These are phyloP conservation scores for Ganoderma lucidum DNA, from an alignment of 1,284 basidiomycete genomes.

Conservation along the genomic window DNA sequence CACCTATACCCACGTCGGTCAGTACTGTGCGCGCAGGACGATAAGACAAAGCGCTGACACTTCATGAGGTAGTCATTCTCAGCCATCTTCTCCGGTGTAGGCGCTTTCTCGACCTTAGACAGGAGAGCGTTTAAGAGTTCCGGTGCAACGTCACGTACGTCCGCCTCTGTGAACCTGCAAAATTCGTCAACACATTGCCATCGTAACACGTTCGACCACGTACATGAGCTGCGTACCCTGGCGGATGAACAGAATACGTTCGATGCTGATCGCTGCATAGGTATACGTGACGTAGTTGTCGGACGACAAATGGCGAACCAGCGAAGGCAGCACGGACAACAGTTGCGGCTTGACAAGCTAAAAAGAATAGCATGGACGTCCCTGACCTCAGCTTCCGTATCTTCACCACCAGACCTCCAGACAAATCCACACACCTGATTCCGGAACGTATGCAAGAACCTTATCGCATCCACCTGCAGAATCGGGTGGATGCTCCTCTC, in stretches of 20 bases:
- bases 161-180: slow-evolving; percentile 83
- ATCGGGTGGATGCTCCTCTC: slow-evolving; percentile 84
- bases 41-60: slow-evolving; percentile 56
- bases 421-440: slow-evolving; percentile 73
- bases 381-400: not conserved
- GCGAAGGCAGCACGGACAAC: slow-evolving; percentile 87
- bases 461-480: slow-evolving; percentile 95
- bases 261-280: slow-evolving; percentile 91
- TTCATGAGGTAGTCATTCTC: slow-evolving; percentile 99
- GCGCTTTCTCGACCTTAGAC: slow-evolving; percentile 82
- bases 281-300: slow-evolving; percentile 89
- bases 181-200: not conserved
- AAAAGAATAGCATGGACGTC: not conserved
- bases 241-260: slow-evolving; percentile 90
- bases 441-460: slow-evolving; percentile 93
- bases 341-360: slow-evolving; percentile 96
- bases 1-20: slow-evolving; percentile 56
- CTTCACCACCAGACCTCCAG: not conserved
- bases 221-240: slow-evolving; percentile 65
- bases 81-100: slow-evolving; percentile 92
- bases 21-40: slow-evolving; percentile 10
- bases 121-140: slow-evolving; percentile 83
- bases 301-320: slow-evolving; percentile 86
- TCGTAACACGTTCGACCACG: slow-evolving; percentile 13
- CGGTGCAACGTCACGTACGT: slow-evolving; percentile 86